Percentiles rank a stretch among this genome's conserved stretches.
These are phyloP conservation scores for Plasmodium coatneyi DNA, from an alignment of 169 alveolate species.

Conservation along the genomic window DNA sequence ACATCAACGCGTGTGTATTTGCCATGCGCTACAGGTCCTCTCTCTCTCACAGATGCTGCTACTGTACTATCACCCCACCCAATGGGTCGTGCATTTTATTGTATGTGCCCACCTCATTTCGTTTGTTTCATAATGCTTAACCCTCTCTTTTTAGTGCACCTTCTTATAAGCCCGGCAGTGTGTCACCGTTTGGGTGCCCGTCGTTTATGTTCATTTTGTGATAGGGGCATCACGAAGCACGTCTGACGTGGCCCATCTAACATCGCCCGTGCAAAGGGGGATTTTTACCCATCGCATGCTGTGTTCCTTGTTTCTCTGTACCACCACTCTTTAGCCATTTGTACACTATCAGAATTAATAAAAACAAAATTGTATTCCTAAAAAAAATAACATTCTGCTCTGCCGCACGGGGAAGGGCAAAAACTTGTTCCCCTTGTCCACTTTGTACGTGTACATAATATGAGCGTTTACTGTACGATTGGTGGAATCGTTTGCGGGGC, in stretches of 20 bases:
- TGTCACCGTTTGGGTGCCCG: background rate
- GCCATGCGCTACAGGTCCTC: background rate
- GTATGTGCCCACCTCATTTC: background rate
- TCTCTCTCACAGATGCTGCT: background rate
- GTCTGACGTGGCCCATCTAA: background rate
- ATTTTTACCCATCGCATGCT: background rate
- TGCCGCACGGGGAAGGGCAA: background rate
- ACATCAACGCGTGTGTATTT: background rate
- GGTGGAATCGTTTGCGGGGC: background rate
- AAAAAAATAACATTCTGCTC: background rate
- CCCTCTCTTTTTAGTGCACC: background rate
- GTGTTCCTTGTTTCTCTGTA: background rate
- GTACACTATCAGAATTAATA: background rate
- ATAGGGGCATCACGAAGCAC: background rate
- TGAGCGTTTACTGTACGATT: background rate
- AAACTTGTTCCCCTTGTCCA: background rate
- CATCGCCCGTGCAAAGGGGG: background rate
- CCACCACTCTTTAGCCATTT: background rate
- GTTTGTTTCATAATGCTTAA: background rate
- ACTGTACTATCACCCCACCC: background rate
- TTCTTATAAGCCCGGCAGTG: background rate
- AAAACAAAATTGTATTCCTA: background rate
- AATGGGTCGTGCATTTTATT: background rate
- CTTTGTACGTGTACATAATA: background rate
- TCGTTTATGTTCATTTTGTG: background rate